Conservation (phyloP, 2,329 filamentous ascomycete species). For the Chaetothyriales sp. region DNA sequence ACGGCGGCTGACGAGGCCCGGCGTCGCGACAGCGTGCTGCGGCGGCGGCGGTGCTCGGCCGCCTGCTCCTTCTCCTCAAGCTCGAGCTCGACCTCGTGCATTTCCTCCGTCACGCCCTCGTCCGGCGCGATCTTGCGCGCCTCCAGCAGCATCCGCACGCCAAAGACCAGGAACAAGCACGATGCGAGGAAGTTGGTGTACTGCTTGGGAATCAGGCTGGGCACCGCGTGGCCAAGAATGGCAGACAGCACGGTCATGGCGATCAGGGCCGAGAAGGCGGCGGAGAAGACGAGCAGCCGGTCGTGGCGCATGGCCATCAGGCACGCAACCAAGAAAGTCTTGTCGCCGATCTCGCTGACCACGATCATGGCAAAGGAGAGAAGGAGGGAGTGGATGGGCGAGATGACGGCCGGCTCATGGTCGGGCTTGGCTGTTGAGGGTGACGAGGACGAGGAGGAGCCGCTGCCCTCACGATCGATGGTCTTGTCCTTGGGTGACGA, state of each 20-base stretch:
- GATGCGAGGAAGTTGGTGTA: slow-evolving; percentile 79
- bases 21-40: slow-evolving; percentile 21
- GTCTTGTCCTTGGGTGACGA: slow-evolving; percentile 51
- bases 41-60: slow-evolving; percentile 39
- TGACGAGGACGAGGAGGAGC: slow-evolving; percentile 18
- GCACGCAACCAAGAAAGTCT: slow-evolving; percentile 92
- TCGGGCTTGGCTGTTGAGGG: slow-evolving; percentile 19
- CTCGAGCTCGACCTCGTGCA: slow-evolving; percentile 92
- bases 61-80: slow-evolving; percentile 81
- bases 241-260: slow-evolving; percentile 93
- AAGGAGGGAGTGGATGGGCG: slow-evolving; percentile 72
- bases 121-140: slow-evolving; percentile 77
- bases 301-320: slow-evolving; percentile 99
- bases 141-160: slow-evolving; percentile 67
- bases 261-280: slow-evolving; percentile 79
- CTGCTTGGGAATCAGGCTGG: slow-evolving; percentile 75
- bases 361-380: slow-evolving; percentile 95
- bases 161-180: slow-evolving; percentile 76
- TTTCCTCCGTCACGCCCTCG: slow-evolving; percentile 87
- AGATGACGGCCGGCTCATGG: slow-evolving; percentile 40
- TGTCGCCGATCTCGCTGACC: slow-evolving; percentile 93
- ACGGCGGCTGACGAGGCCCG: slow-evolving; percentile 46
- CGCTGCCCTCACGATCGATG: slow-evolving; percentile 28
- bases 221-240: slow-evolving; percentile 79
- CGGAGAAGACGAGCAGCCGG: slow-evolving; percentile 80